phyloP scores from a whole-genome alignment of 129 eudicot genomes.

The Artemisia tridentata region DNA sequence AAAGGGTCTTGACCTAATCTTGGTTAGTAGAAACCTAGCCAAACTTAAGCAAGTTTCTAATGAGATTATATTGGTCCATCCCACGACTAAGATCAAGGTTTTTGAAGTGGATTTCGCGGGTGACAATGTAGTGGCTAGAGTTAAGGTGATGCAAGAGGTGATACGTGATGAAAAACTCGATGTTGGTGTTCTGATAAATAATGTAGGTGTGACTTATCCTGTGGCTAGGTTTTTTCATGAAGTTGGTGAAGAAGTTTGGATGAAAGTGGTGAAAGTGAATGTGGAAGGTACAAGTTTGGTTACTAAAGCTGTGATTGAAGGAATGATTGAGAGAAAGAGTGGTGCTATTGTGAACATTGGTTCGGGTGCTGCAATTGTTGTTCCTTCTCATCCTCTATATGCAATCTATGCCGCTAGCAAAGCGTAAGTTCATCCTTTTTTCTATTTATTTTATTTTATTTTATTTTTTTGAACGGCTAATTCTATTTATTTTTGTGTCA shows the following conservation, averaged over 20 bases:
- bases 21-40: conserved; percentile 46
- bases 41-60: conserved; percentile 38
- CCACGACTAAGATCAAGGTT: conserved; percentile 29
- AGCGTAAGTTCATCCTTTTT: conserved; percentile 47
- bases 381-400: conserved; percentile 86
- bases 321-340: conserved; percentile 58
- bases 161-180: conserved; percentile 42
- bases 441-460: too few relatives aligned
- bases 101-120: conserved; percentile 48
- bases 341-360: conserved; percentile 81
- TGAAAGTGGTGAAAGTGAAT: conserved; percentile 60
- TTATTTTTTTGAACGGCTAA: too few relatives aligned
- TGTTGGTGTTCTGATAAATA: conserved; percentile 67
- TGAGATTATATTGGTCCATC: conserved; percentile 34
- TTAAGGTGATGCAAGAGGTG: conserved; percentile 31
- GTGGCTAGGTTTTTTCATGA: conserved; percentile 62
- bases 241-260: conserved; percentile 50
- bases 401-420: conserved; percentile 86
- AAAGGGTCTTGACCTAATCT: conserved; percentile 58
- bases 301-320: conserved; percentile 50
- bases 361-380: conserved; percentile 70
- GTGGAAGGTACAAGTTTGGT: conserved; percentile 57
- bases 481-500: too few relatives aligned
- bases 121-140: conserved; percentile 18
- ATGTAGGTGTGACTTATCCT: conserved; percentile 71